Evolutionary conservation across 2,329 filamentous ascomycete species (phyloP), one percentile per base, ranked within the genome.

Genomic region (Fusarium napiforme): DNA sequence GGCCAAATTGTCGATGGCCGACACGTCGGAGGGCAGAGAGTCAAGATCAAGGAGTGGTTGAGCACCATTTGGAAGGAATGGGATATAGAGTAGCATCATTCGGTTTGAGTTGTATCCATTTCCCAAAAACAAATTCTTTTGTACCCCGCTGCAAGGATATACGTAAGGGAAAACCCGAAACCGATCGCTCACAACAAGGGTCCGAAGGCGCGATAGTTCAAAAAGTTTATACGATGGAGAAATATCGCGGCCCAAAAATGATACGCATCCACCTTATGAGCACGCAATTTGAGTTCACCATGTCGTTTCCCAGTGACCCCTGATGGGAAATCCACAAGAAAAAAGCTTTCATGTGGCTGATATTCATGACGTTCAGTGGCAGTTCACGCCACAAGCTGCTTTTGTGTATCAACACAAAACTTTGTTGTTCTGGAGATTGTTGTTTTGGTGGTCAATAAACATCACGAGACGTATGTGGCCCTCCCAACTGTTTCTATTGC

Each of bases 201-300:
- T 63, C 6, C 32, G 28, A 66, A 67, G 46, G 64, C 71, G 71
- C 52, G 45, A 73, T 73, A n/a, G 23, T 18, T 21, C 2, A 14
- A 70, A 73, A 73, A 71, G 67, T 32, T 60, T 68, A 73, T 73
- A 56, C 21, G 34, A 64, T 61, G 71, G 71, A 19, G 46, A 56
- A 50, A 36, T 9, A 12, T 30, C n/a, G 5, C 58, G 68, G 68
- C n/a, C 47, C 69, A 55, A 72, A 53, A 39, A 21, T 12, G 8
- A 16, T 16, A 11, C 16, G 42, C 34, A 37, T 42, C 63, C 71
- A 65, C 71, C 72, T 26, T 5, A 7, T 2, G 49, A 73, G 71
- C 71, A 73, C 71, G 71, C 63, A 68, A 73, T 73, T 49, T 30
- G 40, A 34, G 34, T 64, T 57, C 16, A 5, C 18, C 30, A 60